A percentile compares a stretch with the other conserved stretches of the same genome.
Conservation (phyloP, 345 rosid species). For the Carallia brachiata region DNA sequence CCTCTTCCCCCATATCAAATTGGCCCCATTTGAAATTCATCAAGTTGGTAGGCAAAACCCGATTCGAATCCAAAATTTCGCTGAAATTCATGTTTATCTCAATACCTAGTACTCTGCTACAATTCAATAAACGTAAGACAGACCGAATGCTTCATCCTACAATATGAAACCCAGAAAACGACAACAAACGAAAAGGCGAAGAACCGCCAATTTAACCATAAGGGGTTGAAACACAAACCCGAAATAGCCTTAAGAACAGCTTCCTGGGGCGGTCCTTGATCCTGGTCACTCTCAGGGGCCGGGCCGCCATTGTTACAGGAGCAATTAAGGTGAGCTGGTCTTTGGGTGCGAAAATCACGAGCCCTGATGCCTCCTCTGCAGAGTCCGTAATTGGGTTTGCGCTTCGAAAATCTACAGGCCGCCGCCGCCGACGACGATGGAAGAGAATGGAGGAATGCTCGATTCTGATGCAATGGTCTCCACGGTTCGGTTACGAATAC, state of each 20-base stretch:
- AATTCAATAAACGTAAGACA: no score
- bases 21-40: no score
- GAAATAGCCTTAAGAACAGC: conserved; percentile 95
- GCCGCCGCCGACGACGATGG: conserved; percentile 20
- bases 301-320: conserved; percentile 25
- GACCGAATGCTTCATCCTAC: no score
- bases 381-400: conserved; percentile 22
- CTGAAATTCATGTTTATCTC: no score
- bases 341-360: conserved; percentile 24
- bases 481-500: conserved; percentile 54
- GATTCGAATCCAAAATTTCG: no score
- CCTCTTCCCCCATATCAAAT: no score
- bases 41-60: no score
- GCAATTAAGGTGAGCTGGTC: conserved; percentile 37
- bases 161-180: no score
- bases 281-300: conserved; percentile 37
- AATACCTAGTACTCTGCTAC: no score
- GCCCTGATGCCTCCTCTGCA: conserved; percentile 29
- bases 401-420: conserved; percentile 23
- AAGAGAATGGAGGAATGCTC: conserved; percentile 25
- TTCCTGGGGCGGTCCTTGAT: conserved; percentile 87
- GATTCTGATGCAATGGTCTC: conserved; percentile 32
- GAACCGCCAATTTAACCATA: not conserved
- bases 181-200: no score
- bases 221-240: conserved; percentile 37